Base-by-base conservation (phyloP, 169 alveolate species). In the Plasmodium ovale region DNA sequence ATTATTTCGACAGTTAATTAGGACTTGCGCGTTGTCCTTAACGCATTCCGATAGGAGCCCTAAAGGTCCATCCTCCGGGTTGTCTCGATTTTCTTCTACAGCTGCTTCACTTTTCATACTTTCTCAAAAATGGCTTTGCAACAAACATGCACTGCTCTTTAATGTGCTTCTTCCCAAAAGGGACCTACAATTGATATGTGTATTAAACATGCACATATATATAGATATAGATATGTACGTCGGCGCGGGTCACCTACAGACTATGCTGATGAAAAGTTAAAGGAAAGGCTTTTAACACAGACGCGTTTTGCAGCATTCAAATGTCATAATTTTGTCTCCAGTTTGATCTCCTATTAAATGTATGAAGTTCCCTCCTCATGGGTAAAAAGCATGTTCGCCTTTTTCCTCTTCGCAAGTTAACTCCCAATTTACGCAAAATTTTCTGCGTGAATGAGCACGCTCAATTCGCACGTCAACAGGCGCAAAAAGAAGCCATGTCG, bases 1-100 rank as follows among this genome's bases (percentile, higher is more conserved):
- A 94, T 98, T 98, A 95, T 98, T 98, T 60, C 99, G 92, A 94
- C 99, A 97, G 94, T 97, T 97, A 54, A 98, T 96, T 62, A 98
- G 92, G 62, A 98, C 99, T 77, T 98, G 98, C 16, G 98, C 94
- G 84, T 98, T 98, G 58, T 98, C 98, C 79, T 96, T 96, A 53
- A 98, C 99, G 51, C 99, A 96, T 72, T 96, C 98, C 31, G 97
- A 96, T 70, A 98, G 87, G 42, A 98, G 91, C 9, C 99, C 95
- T 87, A 98, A 88, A 14, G 99, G 99, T 9, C 99, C 99, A 72
- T 95, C 98, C 56, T 95, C 95, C 27, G 98, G 95, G 27, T 96
- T 94, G 72, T 97, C 99, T 92, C 97, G 6, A 68, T 79, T 79
- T 64, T 79, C 89, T 27, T 79, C 89, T 27, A 49, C 42, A 2